A percentile compares a stretch with the other conserved stretches of the same genome.
Evolutionary conservation across 1,284 basidiomycete species (phyloP).

Genomic region (Exobasidium rhododendri): DNA sequence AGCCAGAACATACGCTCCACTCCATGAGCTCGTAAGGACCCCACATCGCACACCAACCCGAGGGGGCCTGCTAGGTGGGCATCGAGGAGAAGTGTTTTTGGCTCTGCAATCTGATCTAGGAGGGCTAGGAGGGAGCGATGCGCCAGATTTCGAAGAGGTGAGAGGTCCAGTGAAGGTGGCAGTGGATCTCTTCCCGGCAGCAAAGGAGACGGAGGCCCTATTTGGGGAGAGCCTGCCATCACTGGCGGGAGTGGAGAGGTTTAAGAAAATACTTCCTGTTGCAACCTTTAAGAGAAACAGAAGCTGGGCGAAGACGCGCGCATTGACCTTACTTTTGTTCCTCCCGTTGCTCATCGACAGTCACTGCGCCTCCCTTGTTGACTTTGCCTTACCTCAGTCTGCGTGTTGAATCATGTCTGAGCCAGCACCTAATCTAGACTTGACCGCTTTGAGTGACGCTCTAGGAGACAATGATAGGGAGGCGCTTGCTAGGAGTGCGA

Average conservation of each 20-base stretch:
- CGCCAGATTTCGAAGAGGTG: conserved; percentile 10
- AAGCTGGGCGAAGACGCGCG: background rate
- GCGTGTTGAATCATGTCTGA: background rate
- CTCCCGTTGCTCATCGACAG: conserved; percentile 1
- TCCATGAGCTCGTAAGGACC: conserved; percentile 90
- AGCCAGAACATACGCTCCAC: conserved; percentile 99
- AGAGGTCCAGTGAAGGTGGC: conserved; percentile 6
- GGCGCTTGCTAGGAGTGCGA: background rate
- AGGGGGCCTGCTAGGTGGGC: conserved; percentile 82
- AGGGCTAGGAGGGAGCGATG: conserved; percentile 22
- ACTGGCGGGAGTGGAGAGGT: too few relatives aligned
- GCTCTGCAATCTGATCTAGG: conserved; percentile 39
- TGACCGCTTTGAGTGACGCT: conserved; percentile 10
- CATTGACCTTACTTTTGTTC: background rate
- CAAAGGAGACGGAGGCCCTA: background rate
- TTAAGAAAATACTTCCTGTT: too few relatives aligned
- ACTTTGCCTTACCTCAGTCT: background rate
- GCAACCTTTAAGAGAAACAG: too few relatives aligned
- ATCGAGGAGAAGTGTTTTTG: conserved; percentile 93
- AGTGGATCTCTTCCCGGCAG: background rate
- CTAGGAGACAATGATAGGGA: background rate
- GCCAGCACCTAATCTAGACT: background rate
- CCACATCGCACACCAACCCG: conserved; percentile 86
- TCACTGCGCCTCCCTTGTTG: background rate
- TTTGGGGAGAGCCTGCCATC: background rate